Percentiles rank a stretch among this genome's conserved stretches.
Evolutionary conservation across 2,329 filamentous ascomycete genomes (phyloP).

Genomic region (Falciphora oryzae): DNA sequence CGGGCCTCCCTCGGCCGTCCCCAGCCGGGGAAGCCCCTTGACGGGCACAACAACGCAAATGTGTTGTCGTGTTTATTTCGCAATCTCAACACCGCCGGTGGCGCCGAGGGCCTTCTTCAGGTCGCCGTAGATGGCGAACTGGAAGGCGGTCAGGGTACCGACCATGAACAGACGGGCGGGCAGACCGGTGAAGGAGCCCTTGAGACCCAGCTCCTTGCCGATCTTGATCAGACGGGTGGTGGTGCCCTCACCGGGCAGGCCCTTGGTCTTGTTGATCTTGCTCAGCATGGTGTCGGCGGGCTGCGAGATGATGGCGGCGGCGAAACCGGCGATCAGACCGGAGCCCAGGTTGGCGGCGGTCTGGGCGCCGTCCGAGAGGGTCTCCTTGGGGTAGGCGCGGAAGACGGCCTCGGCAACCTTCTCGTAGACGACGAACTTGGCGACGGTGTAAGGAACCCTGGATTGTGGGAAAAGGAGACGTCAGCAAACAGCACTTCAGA

Average conservation of each 20-base stretch:
- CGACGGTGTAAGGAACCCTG: slow-evolving; percentile 80
- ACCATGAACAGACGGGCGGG: slow-evolving; percentile 54
- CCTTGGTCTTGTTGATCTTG: slow-evolving; percentile 88
- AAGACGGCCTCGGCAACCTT: slow-evolving; percentile 69
- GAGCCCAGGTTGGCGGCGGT: slow-evolving; percentile 56
- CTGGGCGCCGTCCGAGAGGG: slow-evolving; percentile 57
- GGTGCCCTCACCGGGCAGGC: slow-evolving; percentile 72
- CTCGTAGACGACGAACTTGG: slow-evolving; percentile 85
- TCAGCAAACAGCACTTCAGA: slow-evolving; percentile 13
- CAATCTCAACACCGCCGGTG: slow-evolving; percentile 70
- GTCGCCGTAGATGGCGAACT: slow-evolving; percentile 78
- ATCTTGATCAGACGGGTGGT: slow-evolving; percentile 73
- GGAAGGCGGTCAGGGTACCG: slow-evolving; percentile 63
- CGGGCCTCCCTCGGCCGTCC: neutral
- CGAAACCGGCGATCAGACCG: slow-evolving; percentile 57
- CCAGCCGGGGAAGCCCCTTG: neutral
- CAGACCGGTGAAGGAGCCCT: slow-evolving; percentile 68
- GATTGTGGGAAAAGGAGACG: neutral
- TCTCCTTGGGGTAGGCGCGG: slow-evolving; percentile 59
- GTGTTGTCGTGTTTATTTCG: slow-evolving; percentile 29
- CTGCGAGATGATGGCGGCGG: slow-evolving; percentile 74
- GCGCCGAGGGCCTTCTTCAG: slow-evolving; percentile 66
- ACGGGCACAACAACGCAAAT: neutral
- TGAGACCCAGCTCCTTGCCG: slow-evolving; percentile 68
- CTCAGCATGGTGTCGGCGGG: slow-evolving; percentile 81